Percentiles rank a stretch among this genome's conserved stretches.
These are phyloP conservation scores for Corrigiola litoralis DNA, from an alignment of 179 eudicot species.

Conservation along the genomic window DNA sequence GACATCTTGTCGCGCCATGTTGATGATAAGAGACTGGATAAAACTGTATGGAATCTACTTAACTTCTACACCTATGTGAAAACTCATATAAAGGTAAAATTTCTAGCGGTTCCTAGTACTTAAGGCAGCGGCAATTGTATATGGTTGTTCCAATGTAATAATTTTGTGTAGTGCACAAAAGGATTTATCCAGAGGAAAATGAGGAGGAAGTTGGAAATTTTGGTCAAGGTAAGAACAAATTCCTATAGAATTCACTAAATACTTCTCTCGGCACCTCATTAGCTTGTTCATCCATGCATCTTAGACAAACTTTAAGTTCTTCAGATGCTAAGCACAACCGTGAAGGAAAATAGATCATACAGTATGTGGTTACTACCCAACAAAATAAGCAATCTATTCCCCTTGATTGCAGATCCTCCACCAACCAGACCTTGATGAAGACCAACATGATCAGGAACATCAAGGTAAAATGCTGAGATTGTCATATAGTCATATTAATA, in stretches of 20 bases:
- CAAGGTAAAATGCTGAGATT: too few species aligned
- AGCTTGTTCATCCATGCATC: neutral
- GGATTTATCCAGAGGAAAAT: slow-evolving; percentile 79
- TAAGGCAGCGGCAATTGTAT: neutral
- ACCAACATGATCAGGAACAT: slow-evolving; percentile 29
- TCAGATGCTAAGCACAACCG: neutral
- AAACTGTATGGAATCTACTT: slow-evolving; percentile 77
- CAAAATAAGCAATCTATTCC: neutral
- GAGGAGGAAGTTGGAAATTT: slow-evolving; percentile 58
- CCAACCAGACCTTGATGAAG: slow-evolving; percentile 36
- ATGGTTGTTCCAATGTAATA: slow-evolving; percentile 4
- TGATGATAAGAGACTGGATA: slow-evolving; percentile 70
- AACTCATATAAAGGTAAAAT: slow-evolving; percentile 72
- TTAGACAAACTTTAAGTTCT: neutral
- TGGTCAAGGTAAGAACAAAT: slow-evolving; percentile 61
- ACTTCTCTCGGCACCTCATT: slow-evolving; percentile 7
- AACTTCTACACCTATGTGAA: slow-evolving; percentile 74
- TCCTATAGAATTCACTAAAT: too few species aligned
- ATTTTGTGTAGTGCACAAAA: slow-evolving; percentile 57
- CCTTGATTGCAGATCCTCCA: slow-evolving; percentile 47
- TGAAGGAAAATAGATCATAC: neutral
- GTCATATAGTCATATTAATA: too few species aligned
- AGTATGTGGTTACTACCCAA: neutral
- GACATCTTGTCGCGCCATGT: slow-evolving; percentile 71
- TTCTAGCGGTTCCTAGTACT: neutral